Evolutionary conservation across 2,329 filamentous ascomycete genomes (phyloP).

Genomic region (Pyrenophora graminea): DNA sequence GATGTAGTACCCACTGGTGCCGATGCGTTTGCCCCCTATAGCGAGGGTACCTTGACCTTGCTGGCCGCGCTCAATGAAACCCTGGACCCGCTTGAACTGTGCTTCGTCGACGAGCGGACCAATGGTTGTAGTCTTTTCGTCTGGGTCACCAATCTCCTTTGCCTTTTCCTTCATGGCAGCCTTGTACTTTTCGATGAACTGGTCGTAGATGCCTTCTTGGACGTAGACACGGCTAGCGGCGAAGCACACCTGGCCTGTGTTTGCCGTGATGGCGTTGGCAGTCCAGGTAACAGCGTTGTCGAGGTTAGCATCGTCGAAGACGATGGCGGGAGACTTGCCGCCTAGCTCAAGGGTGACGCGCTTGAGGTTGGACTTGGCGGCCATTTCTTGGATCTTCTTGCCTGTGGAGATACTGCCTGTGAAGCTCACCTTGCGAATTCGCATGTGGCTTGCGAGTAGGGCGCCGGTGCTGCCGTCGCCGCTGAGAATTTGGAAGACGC

Average conservation of each 20-base stretch:
- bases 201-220: slow-evolving; percentile 45
- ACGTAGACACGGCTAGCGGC: slow-evolving; percentile 47
- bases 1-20: slow-evolving; percentile 39
- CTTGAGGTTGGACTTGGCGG: slow-evolving; percentile 50
- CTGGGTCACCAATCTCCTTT: slow-evolving; percentile 39
- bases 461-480: slow-evolving; percentile 47
- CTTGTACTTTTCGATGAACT: slow-evolving; percentile 45
- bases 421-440: slow-evolving; percentile 49
- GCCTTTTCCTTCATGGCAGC: slow-evolving; percentile 37
- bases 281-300: slow-evolving; percentile 48
- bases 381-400: slow-evolving; percentile 49
- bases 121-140: slow-evolving; percentile 34
- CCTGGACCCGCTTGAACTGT: slow-evolving; percentile 43
- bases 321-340: slow-evolving; percentile 51
- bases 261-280: slow-evolving; percentile 43
- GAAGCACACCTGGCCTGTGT: slow-evolving; percentile 48
- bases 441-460: slow-evolving; percentile 45
- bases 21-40: slow-evolving; percentile 40
- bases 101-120: slow-evolving; percentile 43
- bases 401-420: slow-evolving; percentile 47
- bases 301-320: slow-evolving; percentile 52
- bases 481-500: slow-evolving; percentile 48
- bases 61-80: slow-evolving; percentile 43
- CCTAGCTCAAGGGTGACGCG: slow-evolving; percentile 51
- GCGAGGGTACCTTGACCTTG: slow-evolving; percentile 37